These are phyloP conservation scores for Sarcomyxa edulis DNA, from an alignment of 768 basidiomycete species.

Conservation along the genomic window DNA sequence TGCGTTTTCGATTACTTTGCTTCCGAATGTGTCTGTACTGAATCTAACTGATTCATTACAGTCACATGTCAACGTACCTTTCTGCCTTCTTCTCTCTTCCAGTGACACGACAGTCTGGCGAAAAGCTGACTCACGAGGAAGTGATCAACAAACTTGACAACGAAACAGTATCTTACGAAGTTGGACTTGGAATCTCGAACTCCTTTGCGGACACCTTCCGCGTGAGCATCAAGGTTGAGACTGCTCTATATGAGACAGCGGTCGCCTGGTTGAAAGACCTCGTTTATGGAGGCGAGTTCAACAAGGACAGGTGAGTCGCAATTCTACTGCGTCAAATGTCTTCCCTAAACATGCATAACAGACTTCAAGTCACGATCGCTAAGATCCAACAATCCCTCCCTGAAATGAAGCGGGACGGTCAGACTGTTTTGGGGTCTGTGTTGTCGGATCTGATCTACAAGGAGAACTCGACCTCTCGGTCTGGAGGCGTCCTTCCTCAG, in stretches of 20 bases:
- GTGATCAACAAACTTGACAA: slow-evolving; percentile 89
- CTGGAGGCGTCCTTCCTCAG: slow-evolving; percentile 64
- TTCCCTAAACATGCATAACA: slow-evolving; percentile 21
- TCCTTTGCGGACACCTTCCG: slow-evolving; percentile 73
- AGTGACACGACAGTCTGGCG: slow-evolving; percentile 64
- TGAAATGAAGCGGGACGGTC: slow-evolving; percentile 86
- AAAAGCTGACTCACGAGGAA: slow-evolving; percentile 75
- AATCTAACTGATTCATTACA: slow-evolving; percentile 21
- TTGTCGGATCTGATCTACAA: slow-evolving; percentile 63
- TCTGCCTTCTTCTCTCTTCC: slow-evolving; percentile 88
- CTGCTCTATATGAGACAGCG: slow-evolving; percentile 69
- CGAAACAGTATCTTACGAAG: slow-evolving; percentile 85
- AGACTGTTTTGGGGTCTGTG: slow-evolving; percentile 69
- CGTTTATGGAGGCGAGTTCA: slow-evolving; percentile 69
- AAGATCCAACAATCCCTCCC: slow-evolving; percentile 90
- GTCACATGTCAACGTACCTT: slow-evolving; percentile 74
- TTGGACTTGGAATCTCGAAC: slow-evolving; percentile 55
- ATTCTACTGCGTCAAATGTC: neutral
- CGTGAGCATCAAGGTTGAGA: slow-evolving; percentile 82
- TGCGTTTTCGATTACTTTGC: slow-evolving; percentile 16
- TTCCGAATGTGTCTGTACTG: neutral
- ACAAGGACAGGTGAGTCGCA: slow-evolving; percentile 62
- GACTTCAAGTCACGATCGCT: slow-evolving; percentile 78
- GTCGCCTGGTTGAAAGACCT: slow-evolving; percentile 85
- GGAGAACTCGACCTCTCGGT: slow-evolving; percentile 64